Percentiles rank a stretch among this genome's conserved stretches.
Evolutionary conservation across 192 early-diverging fungal genomes (phyloP).

Genomic region (Haplosporangium gracile): DNA sequence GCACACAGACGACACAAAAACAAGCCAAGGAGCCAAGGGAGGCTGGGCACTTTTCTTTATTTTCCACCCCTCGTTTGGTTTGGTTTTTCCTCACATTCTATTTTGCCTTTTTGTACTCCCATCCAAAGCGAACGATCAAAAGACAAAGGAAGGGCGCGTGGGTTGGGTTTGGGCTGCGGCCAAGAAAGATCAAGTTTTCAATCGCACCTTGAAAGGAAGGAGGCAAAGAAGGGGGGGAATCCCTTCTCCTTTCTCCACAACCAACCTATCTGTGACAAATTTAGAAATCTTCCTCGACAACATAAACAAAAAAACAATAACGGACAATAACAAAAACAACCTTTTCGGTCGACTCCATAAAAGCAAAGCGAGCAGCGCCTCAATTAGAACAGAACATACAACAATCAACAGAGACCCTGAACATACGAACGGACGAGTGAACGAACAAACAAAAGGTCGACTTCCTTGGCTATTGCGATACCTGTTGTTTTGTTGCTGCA

Average conservation of each 20-base stretch:
- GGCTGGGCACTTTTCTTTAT: not conserved
- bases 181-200: constrained; percentile 14
- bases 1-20: not conserved
- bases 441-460: no score
- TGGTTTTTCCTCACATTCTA: not conserved
- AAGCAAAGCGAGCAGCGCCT: not conserved
- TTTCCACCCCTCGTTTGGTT: constrained; percentile 6
- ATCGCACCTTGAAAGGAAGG: not conserved
- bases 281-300: constrained; percentile 1
- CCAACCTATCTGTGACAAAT: constrained; percentile 16
- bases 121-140: not conserved
- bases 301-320: not conserved
- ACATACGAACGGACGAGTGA: no score
- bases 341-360: not conserved
- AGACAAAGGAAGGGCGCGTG: not conserved
- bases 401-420: no score
- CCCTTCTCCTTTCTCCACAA: not conserved
- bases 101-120: not conserved
- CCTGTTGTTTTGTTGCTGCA: not conserved
- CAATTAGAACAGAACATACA: not conserved
- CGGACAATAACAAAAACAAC: not conserved
- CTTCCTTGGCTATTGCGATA: not conserved
- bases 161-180: constrained; percentile 26
- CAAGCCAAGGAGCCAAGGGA: constrained; percentile 1
- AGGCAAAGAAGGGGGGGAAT: not conserved